Percentiles rank a stretch among this genome's conserved stretches.
These are phyloP conservation scores for Neocatenulostroma microsporum DNA, from an alignment of 2,329 filamentous ascomycete species.

Conservation along the genomic window DNA sequence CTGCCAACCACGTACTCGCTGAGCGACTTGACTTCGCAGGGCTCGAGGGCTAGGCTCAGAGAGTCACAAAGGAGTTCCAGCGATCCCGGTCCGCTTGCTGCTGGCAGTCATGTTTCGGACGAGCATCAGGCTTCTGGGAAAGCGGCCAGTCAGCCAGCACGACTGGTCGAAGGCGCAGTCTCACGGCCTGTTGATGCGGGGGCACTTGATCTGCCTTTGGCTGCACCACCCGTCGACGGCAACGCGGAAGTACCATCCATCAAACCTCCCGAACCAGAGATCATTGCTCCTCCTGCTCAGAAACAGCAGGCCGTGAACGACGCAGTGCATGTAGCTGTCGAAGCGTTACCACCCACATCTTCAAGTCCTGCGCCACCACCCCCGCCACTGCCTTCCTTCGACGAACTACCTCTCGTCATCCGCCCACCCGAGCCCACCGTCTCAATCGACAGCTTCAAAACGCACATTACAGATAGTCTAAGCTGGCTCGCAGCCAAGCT, in stretches of 20 bases:
- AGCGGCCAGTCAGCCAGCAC: neutral
- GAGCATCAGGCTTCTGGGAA: neutral
- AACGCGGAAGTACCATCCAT: no score
- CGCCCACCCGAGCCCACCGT: conserved; percentile 17
- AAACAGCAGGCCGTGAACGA: no score
- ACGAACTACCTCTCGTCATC: conserved; percentile 12
- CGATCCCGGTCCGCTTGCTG: conserved; percentile 15
- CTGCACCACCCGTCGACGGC: no score
- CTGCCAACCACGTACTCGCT: conserved; percentile 30
- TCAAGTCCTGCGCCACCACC: no score
- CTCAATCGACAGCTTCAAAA: conserved; percentile 17
- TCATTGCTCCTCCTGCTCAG: no score
- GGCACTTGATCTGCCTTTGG: no score
- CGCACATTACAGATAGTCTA: conserved; percentile 26
- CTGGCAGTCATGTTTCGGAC: neutral
- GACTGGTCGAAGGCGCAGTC: no score
- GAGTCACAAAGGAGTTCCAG: conserved; percentile 16
- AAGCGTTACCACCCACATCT: no score
- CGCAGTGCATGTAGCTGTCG: no score
- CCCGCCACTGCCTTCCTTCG: no score
- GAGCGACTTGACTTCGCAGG: conserved; percentile 21
- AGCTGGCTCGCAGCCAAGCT: conserved; percentile 25
- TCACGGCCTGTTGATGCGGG: neutral
- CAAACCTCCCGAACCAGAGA: no score
- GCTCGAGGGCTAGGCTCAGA: conserved; percentile 11